Percentiles rank a stretch among this genome's conserved stretches.
Conservation (phyloP, 2,329 filamentous ascomycete species). For the Clonostachys byssicola region DNA sequence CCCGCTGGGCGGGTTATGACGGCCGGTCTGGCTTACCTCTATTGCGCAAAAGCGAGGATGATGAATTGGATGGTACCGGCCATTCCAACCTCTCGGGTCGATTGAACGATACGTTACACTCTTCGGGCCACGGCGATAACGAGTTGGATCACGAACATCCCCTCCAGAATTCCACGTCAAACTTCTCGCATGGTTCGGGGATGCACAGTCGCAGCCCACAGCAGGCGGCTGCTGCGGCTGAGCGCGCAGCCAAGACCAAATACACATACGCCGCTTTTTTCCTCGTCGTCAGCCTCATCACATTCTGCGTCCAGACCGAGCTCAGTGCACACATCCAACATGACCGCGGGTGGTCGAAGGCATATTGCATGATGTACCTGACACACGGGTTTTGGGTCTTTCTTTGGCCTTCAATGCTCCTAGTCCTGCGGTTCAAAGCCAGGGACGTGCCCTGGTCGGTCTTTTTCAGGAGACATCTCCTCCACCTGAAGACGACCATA, state of each 20-base stretch:
- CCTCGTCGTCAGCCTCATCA: conserved; percentile 74
- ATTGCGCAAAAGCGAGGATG: conserved; percentile 22
- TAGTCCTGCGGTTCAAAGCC: conserved; percentile 76
- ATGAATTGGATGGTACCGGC: conserved; percentile 13
- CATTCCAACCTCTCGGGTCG: conserved; percentile 7
- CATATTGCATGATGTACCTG: conserved; percentile 99
- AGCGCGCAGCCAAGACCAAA: conserved; percentile 60
- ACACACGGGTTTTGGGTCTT: conserved; percentile 93
- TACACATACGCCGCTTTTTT: conserved; percentile 88
- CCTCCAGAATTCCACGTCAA: conserved; percentile 1
- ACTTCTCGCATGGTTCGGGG: conserved; percentile 47
- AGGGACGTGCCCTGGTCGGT: conserved; percentile 72
- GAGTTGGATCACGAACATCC: conserved; percentile 5
- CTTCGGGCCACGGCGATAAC: conserved; percentile 11
- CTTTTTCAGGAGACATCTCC: conserved; percentile 71
- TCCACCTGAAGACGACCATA: conserved; percentile 46
- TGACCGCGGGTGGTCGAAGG: conserved; percentile 90
- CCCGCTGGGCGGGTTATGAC: conserved; percentile 33
- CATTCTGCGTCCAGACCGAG: conserved; percentile 93
- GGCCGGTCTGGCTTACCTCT: conserved; percentile 38
- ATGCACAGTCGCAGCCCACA: conserved; percentile 78
- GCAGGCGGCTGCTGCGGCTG: conserved; percentile 17
- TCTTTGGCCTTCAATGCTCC: conserved; percentile 81
- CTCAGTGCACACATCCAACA: conserved; percentile 93
- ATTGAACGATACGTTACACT: conserved; percentile 9